Evolutionary conservation across 768 basidiomycete species (phyloP).

Genomic region (Wakefieldia striispora): DNA sequence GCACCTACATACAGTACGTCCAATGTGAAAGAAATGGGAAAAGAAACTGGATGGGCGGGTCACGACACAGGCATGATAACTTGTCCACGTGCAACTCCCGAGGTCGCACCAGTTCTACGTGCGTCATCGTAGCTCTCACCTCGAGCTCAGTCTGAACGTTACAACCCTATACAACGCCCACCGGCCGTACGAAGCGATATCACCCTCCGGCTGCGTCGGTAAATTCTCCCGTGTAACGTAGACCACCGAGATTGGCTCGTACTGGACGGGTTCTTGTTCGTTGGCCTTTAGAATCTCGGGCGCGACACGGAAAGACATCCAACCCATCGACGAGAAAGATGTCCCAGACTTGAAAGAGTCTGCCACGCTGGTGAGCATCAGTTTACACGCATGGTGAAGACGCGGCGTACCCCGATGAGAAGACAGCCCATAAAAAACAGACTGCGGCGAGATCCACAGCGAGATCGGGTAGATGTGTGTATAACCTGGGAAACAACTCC

Average conservation of each 20-base stretch:
- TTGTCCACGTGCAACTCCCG: constrained; percentile 50
- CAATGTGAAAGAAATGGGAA: background rate
- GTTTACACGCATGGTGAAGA: background rate
- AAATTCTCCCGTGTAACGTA: constrained; percentile 88
- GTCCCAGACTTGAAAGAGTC: constrained; percentile 97
- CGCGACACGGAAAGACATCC: constrained; percentile 85
- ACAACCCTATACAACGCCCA: background rate
- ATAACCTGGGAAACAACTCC: constrained; percentile 71
- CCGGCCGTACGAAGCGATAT: background rate
- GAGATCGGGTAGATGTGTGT: constrained; percentile 70
- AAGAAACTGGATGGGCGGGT: background rate
- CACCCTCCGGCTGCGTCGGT: constrained; percentile 81
- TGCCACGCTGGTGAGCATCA: background rate
- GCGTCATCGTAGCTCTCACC: constrained; percentile 48
- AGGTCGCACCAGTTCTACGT: constrained; percentile 55
- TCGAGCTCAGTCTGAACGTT: constrained; percentile 52
- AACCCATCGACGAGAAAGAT: constrained; percentile 91
- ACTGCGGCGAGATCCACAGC: constrained; percentile 92
- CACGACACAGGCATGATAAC: constrained; percentile 38
- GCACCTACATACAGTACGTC: no score
- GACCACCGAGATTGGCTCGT: constrained; percentile 82
- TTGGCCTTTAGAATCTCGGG: constrained; percentile 82
- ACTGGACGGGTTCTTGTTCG: constrained; percentile 78
- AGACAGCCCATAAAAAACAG: constrained; percentile 96
- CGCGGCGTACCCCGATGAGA: constrained; percentile 76